A percentile compares a stretch with the other conserved stretches of the same genome.
Conservation (phyloP, 176 grass and related monocot species). For the Lolium multiflorum region DNA sequence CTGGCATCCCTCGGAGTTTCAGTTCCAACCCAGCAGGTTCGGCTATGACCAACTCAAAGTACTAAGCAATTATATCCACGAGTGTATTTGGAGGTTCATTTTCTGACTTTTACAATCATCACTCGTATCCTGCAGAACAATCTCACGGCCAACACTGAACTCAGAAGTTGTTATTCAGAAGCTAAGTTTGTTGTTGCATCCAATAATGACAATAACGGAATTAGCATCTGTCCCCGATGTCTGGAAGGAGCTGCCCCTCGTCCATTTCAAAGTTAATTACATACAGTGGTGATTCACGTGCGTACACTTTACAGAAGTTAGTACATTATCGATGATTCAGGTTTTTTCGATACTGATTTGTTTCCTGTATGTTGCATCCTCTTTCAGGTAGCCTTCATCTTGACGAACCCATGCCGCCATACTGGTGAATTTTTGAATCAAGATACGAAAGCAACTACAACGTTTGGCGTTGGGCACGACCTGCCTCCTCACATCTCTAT, state of each 20-base stretch:
- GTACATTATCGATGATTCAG: background rate
- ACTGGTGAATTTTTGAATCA: no score
- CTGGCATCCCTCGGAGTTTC: background rate
- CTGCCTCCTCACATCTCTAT: no score
- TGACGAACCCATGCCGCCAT: background rate
- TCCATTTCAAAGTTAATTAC: no score
- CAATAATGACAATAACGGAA: background rate
- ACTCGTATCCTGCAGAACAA: no score
- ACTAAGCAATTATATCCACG: background rate
- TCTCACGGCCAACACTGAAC: no score
- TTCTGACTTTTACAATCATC: background rate
- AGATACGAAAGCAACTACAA: no score
- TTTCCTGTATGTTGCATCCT: background rate
- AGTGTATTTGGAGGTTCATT: background rate
- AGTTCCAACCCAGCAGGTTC: background rate
- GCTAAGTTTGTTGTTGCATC: background rate
- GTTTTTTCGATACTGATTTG: background rate
- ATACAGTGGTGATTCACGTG: background rate
- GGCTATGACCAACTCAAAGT: background rate
- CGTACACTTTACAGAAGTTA: background rate
- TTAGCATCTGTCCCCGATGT: background rate
- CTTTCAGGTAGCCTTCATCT: background rate
- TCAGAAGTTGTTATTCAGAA: no score
- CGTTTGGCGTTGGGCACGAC: no score
- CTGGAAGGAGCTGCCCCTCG: no score